Percentiles rank a stretch among this genome's conserved stretches.
Evolutionary conservation across 73 alveolate species (phyloP).

Genomic region (Paramecium octaurelia): DNA sequence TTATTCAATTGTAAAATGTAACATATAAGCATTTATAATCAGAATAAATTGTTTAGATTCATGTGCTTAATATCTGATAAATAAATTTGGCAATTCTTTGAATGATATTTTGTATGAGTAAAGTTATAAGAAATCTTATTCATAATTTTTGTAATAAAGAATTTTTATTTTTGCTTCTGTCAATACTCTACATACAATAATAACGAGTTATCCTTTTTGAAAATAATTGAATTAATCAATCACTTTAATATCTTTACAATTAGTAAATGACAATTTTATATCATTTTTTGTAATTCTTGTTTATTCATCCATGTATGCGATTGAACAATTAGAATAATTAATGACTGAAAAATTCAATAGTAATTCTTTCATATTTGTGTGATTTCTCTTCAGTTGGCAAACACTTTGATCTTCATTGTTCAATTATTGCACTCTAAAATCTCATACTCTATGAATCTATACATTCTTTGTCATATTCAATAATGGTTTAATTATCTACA

Average conservation of each 20-base stretch:
- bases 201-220: neutral
- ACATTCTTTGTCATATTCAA: neutral
- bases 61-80: neutral
- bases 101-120: neutral
- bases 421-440: neutral
- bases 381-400: neutral
- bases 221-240: neutral
- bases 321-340: neutral
- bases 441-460: neutral
- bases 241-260: neutral
- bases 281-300: neutral
- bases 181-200: neutral
- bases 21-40: neutral
- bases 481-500: neutral
- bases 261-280: neutral
- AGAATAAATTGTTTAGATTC: neutral
- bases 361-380: neutral
- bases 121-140: neutral
- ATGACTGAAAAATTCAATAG: neutral
- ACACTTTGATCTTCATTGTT: neutral
- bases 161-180: neutral
- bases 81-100: neutral
- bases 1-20: neutral
- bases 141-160: neutral
- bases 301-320: neutral